These are phyloP conservation scores for Centella asiatica DNA, from an alignment of 129 eudicot species.

Conservation along the genomic window DNA sequence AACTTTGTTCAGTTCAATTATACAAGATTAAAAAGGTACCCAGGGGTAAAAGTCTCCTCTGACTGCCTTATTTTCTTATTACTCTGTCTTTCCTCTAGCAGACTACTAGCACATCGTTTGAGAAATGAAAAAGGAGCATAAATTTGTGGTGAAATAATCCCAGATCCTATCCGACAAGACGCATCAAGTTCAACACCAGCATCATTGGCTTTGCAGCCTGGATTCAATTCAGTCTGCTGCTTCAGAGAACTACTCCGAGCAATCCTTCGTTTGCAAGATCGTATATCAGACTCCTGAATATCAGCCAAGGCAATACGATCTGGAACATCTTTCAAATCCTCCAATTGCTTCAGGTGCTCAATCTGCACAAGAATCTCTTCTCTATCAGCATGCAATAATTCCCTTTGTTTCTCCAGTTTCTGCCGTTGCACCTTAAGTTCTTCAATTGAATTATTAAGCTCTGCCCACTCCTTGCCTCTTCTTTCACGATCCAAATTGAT, in stretches of 20 bases:
- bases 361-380: constrained; percentile 63
- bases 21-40: constrained; percentile 21
- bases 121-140: constrained; percentile 81
- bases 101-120: constrained; percentile 74
- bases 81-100: constrained; percentile 56
- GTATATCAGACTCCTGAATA: constrained; percentile 30
- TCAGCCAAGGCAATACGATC: constrained; percentile 39
- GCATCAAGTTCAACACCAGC: constrained; percentile 22
- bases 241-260: constrained; percentile 26
- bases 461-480: constrained; percentile 88
- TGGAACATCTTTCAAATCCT: constrained; percentile 44
- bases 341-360: constrained; percentile 64
- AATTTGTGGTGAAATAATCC: constrained; percentile 41
- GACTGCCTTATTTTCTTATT: constrained; percentile 53
- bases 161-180: constrained; percentile 24
- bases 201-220: constrained; percentile 15
- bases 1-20: background rate
- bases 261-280: constrained; percentile 18
- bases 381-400: constrained; percentile 60
- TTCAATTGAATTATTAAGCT: constrained; percentile 58
- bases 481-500: constrained; percentile 69
- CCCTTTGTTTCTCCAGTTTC: constrained; percentile 88
- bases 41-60: constrained; percentile 15
- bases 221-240: constrained; percentile 22
- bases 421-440: constrained; percentile 74